Percentiles rank a stretch among this genome's conserved stretches.
Conservation (phyloP, 345 rosid genomes). For the Euphorbia tirucalli region DNA sequence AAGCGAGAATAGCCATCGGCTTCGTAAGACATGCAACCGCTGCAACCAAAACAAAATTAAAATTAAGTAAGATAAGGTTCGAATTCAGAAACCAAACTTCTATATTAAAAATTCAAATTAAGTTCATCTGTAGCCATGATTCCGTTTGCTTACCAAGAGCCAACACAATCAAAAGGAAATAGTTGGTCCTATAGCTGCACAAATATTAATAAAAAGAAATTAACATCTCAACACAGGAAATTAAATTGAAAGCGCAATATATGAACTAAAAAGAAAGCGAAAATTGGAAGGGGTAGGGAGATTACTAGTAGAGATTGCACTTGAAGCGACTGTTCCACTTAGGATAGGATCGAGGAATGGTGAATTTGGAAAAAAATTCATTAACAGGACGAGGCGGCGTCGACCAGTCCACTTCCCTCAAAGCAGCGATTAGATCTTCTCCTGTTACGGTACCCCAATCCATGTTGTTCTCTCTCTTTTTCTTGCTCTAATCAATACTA, state of each 20-base stretch:
- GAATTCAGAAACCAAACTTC: not conserved
- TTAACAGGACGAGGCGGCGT: constrained; percentile 85
- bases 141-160: constrained; percentile 64
- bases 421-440: constrained; percentile 88
- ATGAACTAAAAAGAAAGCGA: not conserved
- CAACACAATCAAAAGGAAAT: constrained; percentile 75
- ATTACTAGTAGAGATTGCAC: constrained; percentile 98
- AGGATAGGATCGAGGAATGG: constrained; percentile 70
- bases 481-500: not conserved
- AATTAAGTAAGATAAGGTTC: not conserved
- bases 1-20: constrained; percentile 75
- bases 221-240: not conserved
- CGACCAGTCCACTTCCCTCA: constrained; percentile 97
- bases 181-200: constrained; percentile 93
- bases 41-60: constrained; percentile 36
- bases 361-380: constrained; percentile 87
- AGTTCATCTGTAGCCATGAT: not conserved
- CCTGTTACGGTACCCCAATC: constrained; percentile 98
- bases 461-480: constrained; percentile 35
- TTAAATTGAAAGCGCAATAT: not conserved
- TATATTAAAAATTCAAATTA: too few relatives aligned
- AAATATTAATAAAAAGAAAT: constrained; percentile 6
- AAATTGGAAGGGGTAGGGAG: not conserved
- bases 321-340: constrained; percentile 97
- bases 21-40: constrained; percentile 48